Percentiles rank a stretch among this genome's conserved stretches.
These are phyloP conservation scores for Carex pumila DNA, from an alignment of 176 grass and related monocot genomes.

Conservation along the genomic window DNA sequence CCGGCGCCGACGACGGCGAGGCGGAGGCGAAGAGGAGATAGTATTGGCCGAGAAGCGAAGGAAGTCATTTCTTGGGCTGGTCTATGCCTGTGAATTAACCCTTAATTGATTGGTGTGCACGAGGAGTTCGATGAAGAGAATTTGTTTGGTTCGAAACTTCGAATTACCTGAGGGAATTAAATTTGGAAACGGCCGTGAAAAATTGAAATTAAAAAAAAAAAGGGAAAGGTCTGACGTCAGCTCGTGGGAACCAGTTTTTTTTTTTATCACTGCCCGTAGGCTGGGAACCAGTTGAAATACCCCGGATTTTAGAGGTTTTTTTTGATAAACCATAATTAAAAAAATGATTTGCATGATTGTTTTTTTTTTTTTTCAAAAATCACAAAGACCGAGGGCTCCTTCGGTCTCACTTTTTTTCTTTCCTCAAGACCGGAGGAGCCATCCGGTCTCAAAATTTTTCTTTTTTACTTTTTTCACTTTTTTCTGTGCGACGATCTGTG, in stretches of 20 bases:
- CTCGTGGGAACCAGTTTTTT: not conserved
- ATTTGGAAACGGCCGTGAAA: not conserved
- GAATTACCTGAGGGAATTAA: conserved; percentile 1
- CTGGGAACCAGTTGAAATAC: not conserved
- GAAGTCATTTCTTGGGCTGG: not conserved
- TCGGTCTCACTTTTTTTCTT: no score
- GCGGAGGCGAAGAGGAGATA: conserved; percentile 17
- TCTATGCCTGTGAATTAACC: not conserved
- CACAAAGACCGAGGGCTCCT: no score
- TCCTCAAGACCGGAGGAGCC: no score
- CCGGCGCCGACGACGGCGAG: conserved; percentile 72
- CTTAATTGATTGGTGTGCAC: not conserved
- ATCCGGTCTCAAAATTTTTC: no score
- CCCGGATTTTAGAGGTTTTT: not conserved
- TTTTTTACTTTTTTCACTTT: no score
- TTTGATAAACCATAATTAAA: no score
- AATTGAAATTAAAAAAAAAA: not conserved
- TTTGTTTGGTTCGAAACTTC: not conserved
- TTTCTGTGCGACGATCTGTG: no score
- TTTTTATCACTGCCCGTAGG: no score
- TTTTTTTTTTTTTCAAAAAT: no score
- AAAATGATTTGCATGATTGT: no score
- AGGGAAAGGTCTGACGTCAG: not conserved
- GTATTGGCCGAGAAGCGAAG: conserved; percentile 7
- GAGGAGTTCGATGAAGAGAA: not conserved